Evolutionary conservation across 108 stramenopile species (phyloP).

Genomic region (Skeletonema potamos): DNA sequence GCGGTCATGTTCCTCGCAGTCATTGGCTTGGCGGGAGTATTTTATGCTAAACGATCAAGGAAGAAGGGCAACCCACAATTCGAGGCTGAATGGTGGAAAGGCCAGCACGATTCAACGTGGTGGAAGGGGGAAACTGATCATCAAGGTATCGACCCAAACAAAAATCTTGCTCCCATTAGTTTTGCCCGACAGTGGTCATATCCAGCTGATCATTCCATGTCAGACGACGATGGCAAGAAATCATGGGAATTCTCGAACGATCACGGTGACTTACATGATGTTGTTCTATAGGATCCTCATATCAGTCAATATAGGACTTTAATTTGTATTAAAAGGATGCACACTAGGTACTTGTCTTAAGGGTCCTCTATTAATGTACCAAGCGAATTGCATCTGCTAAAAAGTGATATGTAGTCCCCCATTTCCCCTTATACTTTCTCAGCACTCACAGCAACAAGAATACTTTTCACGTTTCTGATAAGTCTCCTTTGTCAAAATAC

Average conservation of each 20-base stretch:
- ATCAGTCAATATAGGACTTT: background rate
- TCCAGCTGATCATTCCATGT: slow-evolving; percentile 20
- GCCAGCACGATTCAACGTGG: slow-evolving; percentile 9
- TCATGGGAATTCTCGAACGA: slow-evolving; percentile 20
- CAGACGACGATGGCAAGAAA: background rate
- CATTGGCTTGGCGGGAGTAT: background rate
- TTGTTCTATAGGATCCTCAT: slow-evolving; percentile 11
- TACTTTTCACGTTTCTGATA: slow-evolving; percentile 18
- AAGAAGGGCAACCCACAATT: slow-evolving; percentile 3
- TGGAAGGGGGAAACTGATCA: slow-evolving; percentile 7
- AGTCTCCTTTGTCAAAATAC: slow-evolving; percentile 13
- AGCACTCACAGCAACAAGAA: slow-evolving; percentile 19
- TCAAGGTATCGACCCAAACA: slow-evolving; percentile 1
- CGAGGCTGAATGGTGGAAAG: slow-evolving; percentile 23
- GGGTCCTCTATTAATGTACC: too few species aligned
- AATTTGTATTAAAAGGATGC: background rate
- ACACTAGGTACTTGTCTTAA: too few species aligned
- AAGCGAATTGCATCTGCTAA: too few species aligned
- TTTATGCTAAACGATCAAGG: slow-evolving; percentile 16
- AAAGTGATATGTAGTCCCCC: too few species aligned
- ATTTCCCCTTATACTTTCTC: background rate
- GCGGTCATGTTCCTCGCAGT: background rate
- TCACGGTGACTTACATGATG: slow-evolving; percentile 29
- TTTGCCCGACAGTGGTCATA: slow-evolving; percentile 28
- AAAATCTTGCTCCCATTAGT: slow-evolving; percentile 15